These are phyloP conservation scores for Thalassiosira mediterranea DNA, from an alignment of 352 stramenopile species.

Conservation along the genomic window DNA sequence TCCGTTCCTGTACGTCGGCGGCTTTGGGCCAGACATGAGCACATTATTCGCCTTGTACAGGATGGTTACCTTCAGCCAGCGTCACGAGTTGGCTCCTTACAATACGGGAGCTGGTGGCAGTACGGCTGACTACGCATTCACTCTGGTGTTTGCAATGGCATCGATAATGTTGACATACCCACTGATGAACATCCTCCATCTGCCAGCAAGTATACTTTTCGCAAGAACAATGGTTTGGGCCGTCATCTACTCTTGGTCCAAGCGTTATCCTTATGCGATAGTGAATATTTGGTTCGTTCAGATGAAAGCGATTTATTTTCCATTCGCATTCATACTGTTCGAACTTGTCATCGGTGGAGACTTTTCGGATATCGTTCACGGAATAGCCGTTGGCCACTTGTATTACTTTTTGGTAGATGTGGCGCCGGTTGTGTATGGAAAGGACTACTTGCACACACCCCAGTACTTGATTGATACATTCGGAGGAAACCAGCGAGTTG, in stretches of 20 bases:
- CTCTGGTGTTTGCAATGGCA: slow-evolving; percentile 76
- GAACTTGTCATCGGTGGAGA: slow-evolving; percentile 69
- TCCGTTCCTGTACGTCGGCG: slow-evolving; percentile 78
- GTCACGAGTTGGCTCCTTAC: slow-evolving; percentile 76
- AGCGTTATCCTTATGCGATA: slow-evolving; percentile 74
- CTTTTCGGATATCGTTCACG: slow-evolving; percentile 74
- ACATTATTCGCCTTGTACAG: slow-evolving; percentile 83
- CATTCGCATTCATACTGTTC: slow-evolving; percentile 83
- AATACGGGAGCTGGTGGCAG: slow-evolving; percentile 80
- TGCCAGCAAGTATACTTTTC: slow-evolving; percentile 69
- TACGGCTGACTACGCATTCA: slow-evolving; percentile 83
- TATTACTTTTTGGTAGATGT: slow-evolving; percentile 89
- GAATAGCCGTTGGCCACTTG: slow-evolving; percentile 83
- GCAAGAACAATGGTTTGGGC: slow-evolving; percentile 78
- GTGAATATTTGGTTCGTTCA: slow-evolving; percentile 83
- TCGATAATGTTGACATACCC: slow-evolving; percentile 68
- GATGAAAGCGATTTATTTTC: slow-evolving; percentile 82
- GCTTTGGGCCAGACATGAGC: slow-evolving; percentile 69
- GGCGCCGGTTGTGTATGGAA: slow-evolving; percentile 83
- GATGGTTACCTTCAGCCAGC: slow-evolving; percentile 73
- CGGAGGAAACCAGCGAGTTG: too few species aligned
- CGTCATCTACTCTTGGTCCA: slow-evolving; percentile 85
- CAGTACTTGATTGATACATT: slow-evolving; percentile 85
- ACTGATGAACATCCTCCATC: slow-evolving; percentile 33
- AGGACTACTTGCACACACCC: slow-evolving; percentile 85